phyloP scores from a whole-genome alignment of 495 filamentous ascomycete species.

The Clavariopsis aquatica region DNA sequence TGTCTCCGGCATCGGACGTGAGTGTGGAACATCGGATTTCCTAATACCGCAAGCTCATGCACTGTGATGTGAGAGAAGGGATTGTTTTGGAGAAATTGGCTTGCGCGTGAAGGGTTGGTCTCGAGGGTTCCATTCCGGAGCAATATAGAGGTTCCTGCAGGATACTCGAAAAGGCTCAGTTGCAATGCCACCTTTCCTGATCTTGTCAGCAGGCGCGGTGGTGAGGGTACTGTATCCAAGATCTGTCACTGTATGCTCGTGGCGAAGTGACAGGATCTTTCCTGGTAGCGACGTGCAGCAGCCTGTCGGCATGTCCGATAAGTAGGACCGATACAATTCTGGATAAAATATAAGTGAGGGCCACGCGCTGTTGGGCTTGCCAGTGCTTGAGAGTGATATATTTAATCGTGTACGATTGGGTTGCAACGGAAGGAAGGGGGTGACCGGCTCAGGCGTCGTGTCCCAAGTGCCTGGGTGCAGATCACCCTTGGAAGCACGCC shows the following conservation, averaged over 20 bases:
- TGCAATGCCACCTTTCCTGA: not conserved
- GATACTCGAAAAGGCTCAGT: not conserved
- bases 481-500: conserved; percentile 10
- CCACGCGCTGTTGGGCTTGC: not conserved
- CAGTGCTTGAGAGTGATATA: not conserved
- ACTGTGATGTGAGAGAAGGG: conserved; percentile 21
- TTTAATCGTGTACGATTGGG: conserved; percentile 24
- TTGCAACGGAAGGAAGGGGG: conserved; percentile 18
- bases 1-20: conserved; percentile 28
- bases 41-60: conserved; percentile 11
- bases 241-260: not conserved
- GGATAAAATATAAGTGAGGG: conserved; percentile 2
- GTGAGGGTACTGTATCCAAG: not conserved
- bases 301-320: conserved; percentile 13
- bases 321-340: not conserved
- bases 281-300: conserved; percentile 11
- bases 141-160: not conserved
- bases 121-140: too few relatives aligned
- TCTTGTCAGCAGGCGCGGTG: not conserved
- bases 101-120: too few relatives aligned
- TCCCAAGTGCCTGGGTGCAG: conserved; percentile 26
- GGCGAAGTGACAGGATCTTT: not conserved
- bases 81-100: not conserved
- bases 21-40: conserved; percentile 1
- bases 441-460: conserved; percentile 12